Evolutionary conservation across 495 filamentous ascomycete species (phyloP).

Genomic region (Xylaria curta): DNA sequence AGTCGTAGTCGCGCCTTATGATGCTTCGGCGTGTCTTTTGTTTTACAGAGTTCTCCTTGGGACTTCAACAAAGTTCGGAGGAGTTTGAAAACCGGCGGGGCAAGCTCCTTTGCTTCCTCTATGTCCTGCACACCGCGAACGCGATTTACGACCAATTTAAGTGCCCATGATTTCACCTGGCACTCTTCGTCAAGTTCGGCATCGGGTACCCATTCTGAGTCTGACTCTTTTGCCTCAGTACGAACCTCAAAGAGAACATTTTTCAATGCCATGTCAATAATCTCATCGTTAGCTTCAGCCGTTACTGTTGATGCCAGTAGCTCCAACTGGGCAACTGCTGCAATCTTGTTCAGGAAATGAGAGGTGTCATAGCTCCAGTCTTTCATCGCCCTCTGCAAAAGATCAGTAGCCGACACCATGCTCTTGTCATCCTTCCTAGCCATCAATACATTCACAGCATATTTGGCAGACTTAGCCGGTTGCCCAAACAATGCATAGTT

Average conservation of each 20-base stretch:
- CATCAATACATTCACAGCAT: slow-evolving; percentile 90
- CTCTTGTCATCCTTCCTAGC: slow-evolving; percentile 81
- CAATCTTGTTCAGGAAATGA: slow-evolving; percentile 83
- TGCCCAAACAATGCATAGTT: slow-evolving; percentile 81
- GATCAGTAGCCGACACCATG: slow-evolving; percentile 78
- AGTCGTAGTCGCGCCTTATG: slow-evolving; percentile 82
- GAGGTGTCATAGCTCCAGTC: slow-evolving; percentile 77
- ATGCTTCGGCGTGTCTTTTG: slow-evolving; percentile 70
- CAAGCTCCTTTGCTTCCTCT: slow-evolving; percentile 67
- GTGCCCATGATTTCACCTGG: slow-evolving; percentile 83
- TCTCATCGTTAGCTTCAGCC: slow-evolving; percentile 73
- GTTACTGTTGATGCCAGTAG: slow-evolving; percentile 76
- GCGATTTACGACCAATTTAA: slow-evolving; percentile 87
- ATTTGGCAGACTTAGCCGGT: slow-evolving; percentile 85
- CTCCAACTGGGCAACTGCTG: slow-evolving; percentile 81
- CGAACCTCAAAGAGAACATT: slow-evolving; percentile 76
- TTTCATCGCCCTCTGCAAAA: slow-evolving; percentile 74
- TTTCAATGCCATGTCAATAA: slow-evolving; percentile 78
- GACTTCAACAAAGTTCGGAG: slow-evolving; percentile 75
- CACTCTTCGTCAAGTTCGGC: slow-evolving; percentile 77
- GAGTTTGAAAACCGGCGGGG: slow-evolving; percentile 74
- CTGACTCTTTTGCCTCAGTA: slow-evolving; percentile 56
- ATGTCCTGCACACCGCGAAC: slow-evolving; percentile 69
- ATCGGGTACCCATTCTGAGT: slow-evolving; percentile 71
- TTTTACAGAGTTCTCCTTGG: slow-evolving; percentile 79